phyloP scores from a whole-genome alignment of 2,329 filamentous ascomycete species.

The Huntiella abstrusa region DNA sequence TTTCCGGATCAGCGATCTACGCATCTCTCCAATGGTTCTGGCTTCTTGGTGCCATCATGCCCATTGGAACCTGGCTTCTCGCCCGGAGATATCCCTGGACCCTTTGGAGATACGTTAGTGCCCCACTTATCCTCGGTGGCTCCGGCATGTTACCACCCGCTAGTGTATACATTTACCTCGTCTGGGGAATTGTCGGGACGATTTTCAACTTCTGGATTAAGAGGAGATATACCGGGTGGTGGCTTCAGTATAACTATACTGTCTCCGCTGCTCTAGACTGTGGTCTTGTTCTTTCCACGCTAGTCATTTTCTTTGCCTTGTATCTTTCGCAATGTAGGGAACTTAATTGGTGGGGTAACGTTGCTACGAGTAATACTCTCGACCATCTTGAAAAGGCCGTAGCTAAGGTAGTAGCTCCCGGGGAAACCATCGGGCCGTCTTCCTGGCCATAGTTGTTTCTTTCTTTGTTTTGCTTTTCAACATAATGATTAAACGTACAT shows the following conservation, averaged over 20 bases:
- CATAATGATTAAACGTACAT: no score
- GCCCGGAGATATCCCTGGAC: constrained; percentile 43
- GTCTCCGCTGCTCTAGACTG: constrained; percentile 52
- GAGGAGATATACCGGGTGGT: constrained; percentile 49
- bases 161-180: constrained; percentile 50
- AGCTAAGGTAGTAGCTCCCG: constrained; percentile 22
- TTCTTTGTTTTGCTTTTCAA: background rate
- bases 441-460: constrained; percentile 23
- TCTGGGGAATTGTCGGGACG: constrained; percentile 49
- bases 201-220: constrained; percentile 52
- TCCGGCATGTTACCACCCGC: constrained; percentile 47
- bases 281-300: constrained; percentile 44
- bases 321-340: constrained; percentile 36
- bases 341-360: constrained; percentile 46
- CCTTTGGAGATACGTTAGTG: constrained; percentile 45
- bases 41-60: constrained; percentile 44
- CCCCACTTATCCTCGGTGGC: constrained; percentile 50
- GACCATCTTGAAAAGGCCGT: constrained; percentile 28
- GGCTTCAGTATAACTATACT: constrained; percentile 62
- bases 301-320: constrained; percentile 52
- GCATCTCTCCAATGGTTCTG: constrained; percentile 50
- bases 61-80: constrained; percentile 43
- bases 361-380: constrained; percentile 25
- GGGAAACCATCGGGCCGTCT: constrained; percentile 32
- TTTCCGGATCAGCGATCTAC: constrained; percentile 44